Evolutionary conservation across 129 eudicot species (phyloP).

Genomic region (Flaveria bidentis): DNA sequence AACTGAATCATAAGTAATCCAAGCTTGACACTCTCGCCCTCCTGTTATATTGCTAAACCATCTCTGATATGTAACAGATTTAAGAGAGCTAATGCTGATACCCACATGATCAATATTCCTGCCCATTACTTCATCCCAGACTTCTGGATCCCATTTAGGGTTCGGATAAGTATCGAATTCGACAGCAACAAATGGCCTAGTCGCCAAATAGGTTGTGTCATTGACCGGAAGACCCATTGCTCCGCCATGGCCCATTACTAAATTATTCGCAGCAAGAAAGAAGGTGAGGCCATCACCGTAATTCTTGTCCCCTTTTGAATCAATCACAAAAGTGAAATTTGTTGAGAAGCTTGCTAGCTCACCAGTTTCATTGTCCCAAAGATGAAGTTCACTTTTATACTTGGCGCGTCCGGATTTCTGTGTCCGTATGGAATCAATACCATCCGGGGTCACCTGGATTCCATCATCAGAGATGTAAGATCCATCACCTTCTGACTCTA

Average conservation of each 20-base stretch:
- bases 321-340: background rate
- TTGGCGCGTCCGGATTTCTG: background rate
- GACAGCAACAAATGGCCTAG: background rate
- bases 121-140: too few relatives aligned
- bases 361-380: constrained; percentile 3
- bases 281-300: background rate
- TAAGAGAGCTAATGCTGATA: background rate
- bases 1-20: background rate
- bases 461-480: background rate
- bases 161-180: background rate
- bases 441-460: background rate
- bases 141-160: background rate
- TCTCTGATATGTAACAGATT: background rate
- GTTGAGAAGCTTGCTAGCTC: constrained; percentile 15
- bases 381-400: background rate
- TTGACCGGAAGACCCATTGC: background rate
- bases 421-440: background rate
- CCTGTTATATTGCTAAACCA: background rate
- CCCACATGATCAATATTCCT: background rate
- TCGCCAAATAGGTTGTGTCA: too few relatives aligned
- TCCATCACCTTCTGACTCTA: background rate
- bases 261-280: background rate
- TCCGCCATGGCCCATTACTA: background rate
- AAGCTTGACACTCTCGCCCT: background rate
- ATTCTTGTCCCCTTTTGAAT: background rate